These are phyloP conservation scores for Dactylella cylindrospora DNA, from an alignment of 2,329 filamentous ascomycete species.

Conservation along the genomic window DNA sequence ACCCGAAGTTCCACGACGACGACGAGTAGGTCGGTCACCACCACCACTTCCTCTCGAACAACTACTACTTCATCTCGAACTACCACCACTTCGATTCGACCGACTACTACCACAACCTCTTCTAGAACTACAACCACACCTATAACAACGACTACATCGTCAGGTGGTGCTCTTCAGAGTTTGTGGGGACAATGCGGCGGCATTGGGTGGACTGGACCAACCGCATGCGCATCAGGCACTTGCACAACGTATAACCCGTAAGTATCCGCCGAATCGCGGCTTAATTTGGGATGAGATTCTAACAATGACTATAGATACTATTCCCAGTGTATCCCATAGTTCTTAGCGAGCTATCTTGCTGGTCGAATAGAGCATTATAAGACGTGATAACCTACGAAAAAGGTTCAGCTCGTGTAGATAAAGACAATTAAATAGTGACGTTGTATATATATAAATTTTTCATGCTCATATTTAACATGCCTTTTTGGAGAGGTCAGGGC, in stretches of 20 bases:
- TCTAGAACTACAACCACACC: conserved; percentile 1
- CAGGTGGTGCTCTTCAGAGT: conserved; percentile 7
- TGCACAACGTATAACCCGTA: conserved; percentile 16
- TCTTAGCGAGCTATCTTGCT: no score
- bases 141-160: no score
- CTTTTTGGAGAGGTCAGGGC: no score
- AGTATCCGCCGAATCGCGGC: background rate
- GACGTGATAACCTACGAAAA: no score
- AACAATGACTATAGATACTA: conserved; percentile 20
- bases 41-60: background rate
- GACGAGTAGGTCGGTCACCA: no score
- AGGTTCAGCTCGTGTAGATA: no score
- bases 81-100: background rate
- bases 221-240: conserved; percentile 11
- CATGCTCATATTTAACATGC: no score
- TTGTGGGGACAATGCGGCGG: conserved; percentile 13
- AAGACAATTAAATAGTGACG: no score
- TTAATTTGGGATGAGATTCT: background rate
- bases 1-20: background rate
- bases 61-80: background rate
- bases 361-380: no score
- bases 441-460: no score
- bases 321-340: conserved; percentile 27
- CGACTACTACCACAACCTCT: background rate
- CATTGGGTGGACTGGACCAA: conserved; percentile 20